Base-by-base conservation (phyloP, 2,329 filamentous ascomycete genomes). In the Mycocentrospora acerina region DNA sequence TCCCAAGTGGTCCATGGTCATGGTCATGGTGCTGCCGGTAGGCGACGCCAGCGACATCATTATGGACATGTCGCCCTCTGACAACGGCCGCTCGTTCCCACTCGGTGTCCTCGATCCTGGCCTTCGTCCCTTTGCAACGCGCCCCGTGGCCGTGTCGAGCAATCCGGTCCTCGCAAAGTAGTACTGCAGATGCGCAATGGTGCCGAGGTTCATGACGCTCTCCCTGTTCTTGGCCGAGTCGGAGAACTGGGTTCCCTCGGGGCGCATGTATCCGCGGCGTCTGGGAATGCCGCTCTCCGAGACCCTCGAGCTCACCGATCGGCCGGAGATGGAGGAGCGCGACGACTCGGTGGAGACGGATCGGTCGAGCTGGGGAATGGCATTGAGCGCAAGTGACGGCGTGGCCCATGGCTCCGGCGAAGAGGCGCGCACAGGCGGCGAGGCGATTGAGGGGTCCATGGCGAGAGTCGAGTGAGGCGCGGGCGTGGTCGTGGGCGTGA, bases 131-230 rank as follows among this genome's bases (percentile, higher is more conserved):
- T 86, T 86, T 15, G 87, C 85, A 42, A 94, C 72, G 65, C 94
- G 86, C 37, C 82, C 93, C 24, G 90, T 91, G 65, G 96, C 96
- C 40, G 91, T 90, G 61, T 98, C 93, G 34, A 98, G 72, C 48
- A 98, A 71, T 5, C 93, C 93, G 1, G 93, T 98, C 43, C 93
- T 79, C 24, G 93, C 91, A 72, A 98, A 98, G 71, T 97, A 98
- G 71, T 97, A 95, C 69, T 98, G 93, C 60, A 98, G 75, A 71
- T 98, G 93, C 39, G 90, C 89, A 57, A 98, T 98, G 68, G 90
- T 96, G 37, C 93, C 93, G 46, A 98, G 72, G 61, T 89, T 95
- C 81, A 97, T 85, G 51, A 98, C 93, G 63, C 90, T 96, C 67
- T 98, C 91, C 48, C 93, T 80, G 34, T 89, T 89, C 62, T 83